Evolutionary conservation across 805 yeast species (phyloP).

Genomic region (Saccharomyces cerevisiae): DNA sequence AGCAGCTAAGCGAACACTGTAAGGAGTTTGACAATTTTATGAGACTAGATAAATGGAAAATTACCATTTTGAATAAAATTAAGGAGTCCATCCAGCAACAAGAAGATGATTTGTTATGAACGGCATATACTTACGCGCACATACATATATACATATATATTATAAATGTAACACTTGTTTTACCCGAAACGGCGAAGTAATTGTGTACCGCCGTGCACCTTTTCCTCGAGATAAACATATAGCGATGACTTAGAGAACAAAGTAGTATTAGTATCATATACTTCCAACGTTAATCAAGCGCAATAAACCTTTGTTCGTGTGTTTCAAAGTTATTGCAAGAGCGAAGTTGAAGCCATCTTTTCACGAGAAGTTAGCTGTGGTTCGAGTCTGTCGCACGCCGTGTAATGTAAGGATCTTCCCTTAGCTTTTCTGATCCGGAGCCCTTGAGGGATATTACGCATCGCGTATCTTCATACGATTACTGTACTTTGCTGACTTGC

Average conservation of each 20-base stretch:
- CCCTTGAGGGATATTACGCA: not conserved
- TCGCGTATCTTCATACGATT: not conserved
- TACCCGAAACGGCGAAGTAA: not conserved
- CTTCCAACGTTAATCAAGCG: not conserved
- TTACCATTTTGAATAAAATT: constrained; percentile 71
- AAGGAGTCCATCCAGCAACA: constrained; percentile 64
- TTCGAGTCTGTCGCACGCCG: not conserved
- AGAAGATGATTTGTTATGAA: constrained; percentile 50
- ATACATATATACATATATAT: not conserved
- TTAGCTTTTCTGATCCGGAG: not conserved
- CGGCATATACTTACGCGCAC: not conserved
- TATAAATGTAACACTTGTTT: not conserved
- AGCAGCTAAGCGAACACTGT: constrained; percentile 62
- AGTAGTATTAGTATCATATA: not conserved
- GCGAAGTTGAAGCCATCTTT: not conserved
- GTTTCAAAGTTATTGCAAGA: not conserved
- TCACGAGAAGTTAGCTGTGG: not conserved
- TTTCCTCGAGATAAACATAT: not conserved
- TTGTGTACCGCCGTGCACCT: not conserved
- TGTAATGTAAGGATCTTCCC: not conserved
- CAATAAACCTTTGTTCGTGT: not conserved
- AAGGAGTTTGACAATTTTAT: constrained; percentile 80
- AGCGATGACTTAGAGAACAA: not conserved
- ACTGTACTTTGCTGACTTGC: not conserved
- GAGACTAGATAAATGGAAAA: constrained; percentile 86